Evolutionary conservation across 2,329 filamentous ascomycete species (phyloP).

Genomic region (Beauveria varroae): DNA sequence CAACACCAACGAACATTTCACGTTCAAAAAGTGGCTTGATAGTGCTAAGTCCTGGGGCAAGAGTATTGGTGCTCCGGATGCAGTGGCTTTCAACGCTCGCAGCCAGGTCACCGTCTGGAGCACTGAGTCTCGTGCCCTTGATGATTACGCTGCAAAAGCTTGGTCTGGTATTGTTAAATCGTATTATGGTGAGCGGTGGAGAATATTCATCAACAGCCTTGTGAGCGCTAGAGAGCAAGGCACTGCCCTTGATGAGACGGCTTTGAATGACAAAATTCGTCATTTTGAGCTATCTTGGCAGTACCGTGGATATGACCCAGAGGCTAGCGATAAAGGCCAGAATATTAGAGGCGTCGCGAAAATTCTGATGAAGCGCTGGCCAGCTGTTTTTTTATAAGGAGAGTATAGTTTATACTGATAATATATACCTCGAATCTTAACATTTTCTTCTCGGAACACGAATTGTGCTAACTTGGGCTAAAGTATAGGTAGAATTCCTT

Average conservation of each 20-base stretch:
- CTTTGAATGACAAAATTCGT: neutral
- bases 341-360: neutral
- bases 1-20: conserved; percentile 25
- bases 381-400: neutral
- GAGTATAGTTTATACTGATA: no score
- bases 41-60: conserved; percentile 28
- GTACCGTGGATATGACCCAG: neutral
- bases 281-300: neutral
- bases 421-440: no score
- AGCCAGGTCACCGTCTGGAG: conserved; percentile 46
- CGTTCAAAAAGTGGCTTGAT: conserved; percentile 32
- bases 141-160: conserved; percentile 41
- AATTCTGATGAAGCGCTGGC: neutral
- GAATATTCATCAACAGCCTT: conserved; percentile 36
- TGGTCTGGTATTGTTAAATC: conserved; percentile 38
- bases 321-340: neutral
- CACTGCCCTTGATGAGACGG: neutral
- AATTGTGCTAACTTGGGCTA: no score
- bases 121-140: conserved; percentile 33
- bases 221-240: conserved; percentile 1
- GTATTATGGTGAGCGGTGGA: conserved; percentile 41
- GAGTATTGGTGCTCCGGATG: conserved; percentile 10
- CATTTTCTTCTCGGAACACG: no score
- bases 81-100: conserved; percentile 31
- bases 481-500: no score